These are phyloP conservation scores for Carex kokanica DNA, from an alignment of 176 grass and related monocot genomes.

Conservation along the genomic window DNA sequence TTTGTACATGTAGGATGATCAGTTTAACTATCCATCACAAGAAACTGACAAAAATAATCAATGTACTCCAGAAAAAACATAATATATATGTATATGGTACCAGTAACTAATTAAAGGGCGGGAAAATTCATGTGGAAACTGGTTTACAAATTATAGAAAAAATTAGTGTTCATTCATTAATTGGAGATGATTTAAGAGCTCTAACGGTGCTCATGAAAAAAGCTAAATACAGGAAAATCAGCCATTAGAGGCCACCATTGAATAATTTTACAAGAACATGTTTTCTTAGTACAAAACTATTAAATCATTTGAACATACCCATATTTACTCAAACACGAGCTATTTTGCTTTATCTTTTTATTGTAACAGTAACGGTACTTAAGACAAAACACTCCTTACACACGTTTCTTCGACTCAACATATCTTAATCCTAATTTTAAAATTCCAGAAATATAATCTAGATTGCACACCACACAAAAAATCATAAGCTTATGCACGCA, in stretches of 20 bases:
- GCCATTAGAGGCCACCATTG: background rate
- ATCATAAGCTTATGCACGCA: slow-evolving; percentile 1
- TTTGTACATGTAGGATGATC: no score
- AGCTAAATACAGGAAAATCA: background rate
- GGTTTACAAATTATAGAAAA: background rate
- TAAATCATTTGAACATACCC: background rate
- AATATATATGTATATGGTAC: background rate
- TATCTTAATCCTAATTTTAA: background rate
- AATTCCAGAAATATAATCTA: slow-evolving; percentile 21
- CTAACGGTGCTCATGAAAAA: background rate
- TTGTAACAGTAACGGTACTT: background rate
- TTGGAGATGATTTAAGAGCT: background rate
- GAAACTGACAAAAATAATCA: background rate
- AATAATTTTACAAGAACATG: background rate
- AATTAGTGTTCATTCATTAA: background rate
- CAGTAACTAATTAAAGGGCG: background rate
- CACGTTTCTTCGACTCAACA: background rate
- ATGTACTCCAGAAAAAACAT: background rate
- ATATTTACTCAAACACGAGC: background rate
- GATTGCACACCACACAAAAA: slow-evolving; percentile 15
- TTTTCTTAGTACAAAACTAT: slow-evolving; percentile 4
- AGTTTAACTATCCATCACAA: background rate
- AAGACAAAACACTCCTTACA: background rate
- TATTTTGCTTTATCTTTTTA: slow-evolving; percentile 1
- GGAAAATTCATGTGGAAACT: background rate